Conservation (phyloP, 2,329 filamentous ascomycete genomes). For the Calonectria pseudoturangicola region DNA sequence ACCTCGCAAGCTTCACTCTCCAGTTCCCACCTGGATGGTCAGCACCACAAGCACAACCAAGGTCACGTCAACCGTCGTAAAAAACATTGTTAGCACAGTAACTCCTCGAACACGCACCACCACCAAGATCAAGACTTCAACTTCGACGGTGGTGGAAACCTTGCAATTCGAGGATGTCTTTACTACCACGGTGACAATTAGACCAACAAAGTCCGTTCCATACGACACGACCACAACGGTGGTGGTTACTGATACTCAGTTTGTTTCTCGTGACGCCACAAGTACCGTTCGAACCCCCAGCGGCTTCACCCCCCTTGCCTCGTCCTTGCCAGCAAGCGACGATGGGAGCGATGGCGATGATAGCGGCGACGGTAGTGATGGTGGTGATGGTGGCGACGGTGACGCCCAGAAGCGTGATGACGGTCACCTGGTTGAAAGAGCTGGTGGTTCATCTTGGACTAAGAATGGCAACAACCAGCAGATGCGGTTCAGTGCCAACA, state of each 20-base stretch:
- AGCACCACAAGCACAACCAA: not conserved
- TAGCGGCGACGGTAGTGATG: not conserved
- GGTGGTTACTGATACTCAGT: not conserved
- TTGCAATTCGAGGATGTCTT: not conserved
- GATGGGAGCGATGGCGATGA: not conserved
- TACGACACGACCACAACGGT: not conserved
- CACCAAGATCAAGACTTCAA: not conserved
- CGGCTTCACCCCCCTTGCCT: conserved; percentile 5
- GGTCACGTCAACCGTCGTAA: not conserved
- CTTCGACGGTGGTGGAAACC: not conserved
- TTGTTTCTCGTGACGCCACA: not conserved
- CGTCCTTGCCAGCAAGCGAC: not conserved
- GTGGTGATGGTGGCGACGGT: not conserved
- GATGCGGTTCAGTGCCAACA: not conserved
- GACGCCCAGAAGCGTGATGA: not conserved
- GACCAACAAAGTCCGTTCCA: not conserved
- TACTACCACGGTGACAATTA: not conserved
- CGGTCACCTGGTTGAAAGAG: not conserved
- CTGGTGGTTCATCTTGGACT: not conserved
- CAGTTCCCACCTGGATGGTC: not conserved
- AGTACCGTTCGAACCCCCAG: not conserved
- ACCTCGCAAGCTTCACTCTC: not conserved
- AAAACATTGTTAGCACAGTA: not conserved
- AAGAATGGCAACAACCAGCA: not conserved
- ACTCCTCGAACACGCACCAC: not conserved